Evolutionary conservation across 306 rosid species (phyloP), one percentile per base, ranked within the genome.

Genomic region (Luffa aegyptiaca): DNA sequence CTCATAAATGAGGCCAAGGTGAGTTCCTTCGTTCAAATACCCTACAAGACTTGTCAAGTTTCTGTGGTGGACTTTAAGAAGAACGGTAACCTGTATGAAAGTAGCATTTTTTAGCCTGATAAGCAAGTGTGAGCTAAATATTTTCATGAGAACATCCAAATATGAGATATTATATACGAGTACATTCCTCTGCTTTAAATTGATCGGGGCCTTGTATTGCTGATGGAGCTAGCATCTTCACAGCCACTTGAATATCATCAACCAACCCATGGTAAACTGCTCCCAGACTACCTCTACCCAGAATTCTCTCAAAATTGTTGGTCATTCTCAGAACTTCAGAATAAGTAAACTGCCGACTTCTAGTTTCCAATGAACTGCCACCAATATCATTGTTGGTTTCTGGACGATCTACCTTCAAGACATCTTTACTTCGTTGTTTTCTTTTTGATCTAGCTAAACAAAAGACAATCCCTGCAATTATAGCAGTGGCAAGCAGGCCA

Each of bases 281-380:
- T 84, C 92, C 92, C 80, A 71, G 84, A 45, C 88, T 89, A 59
- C 94, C 94, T 75, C 80, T 85, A 5, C 94, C 94, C 33, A 90
- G 59, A 78, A 84, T 39, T 49, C 65, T 79, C 79, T 82, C 44
- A 33, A 88, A 85, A 86, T 88, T 82, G 11, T 84, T 78, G 33
- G 87, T 81, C 39, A 84, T 84, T 46, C 49, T 57, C 46, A 78
- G 26, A 66, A 89, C 82, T 53, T 91, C 90, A 8, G 81, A 53
- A 73, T 88, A 89, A 31, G 86, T 84, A 82, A 91, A 83, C 77
- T 85, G 85, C 59, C 82, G 84, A 46, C 84, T 88, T 33, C 75
- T 85, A 42, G 84, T 80, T 78, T 70, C 88, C 10, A 86, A 76
- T 76, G 85, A 57, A 68, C 31, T 6, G 48, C 80, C 79, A 45